phyloP scores from a whole-genome alignment of 108 stramenopile species.

The Epipyxis sp. region DNA sequence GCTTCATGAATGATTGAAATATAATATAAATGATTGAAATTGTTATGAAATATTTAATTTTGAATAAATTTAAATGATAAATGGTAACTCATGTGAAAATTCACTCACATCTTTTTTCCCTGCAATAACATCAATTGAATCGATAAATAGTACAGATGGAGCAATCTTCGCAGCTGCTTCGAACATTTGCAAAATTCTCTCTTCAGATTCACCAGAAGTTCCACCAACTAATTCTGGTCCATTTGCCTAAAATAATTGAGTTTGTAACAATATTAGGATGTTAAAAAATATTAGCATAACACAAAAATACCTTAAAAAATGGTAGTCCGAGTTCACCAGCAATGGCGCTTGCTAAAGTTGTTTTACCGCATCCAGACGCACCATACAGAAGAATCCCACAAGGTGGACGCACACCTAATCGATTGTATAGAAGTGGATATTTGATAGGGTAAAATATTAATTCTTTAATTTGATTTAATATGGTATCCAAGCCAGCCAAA shows the following conservation, averaged over 20 bases:
- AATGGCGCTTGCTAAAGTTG: conserved; percentile 83
- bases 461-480: conserved; percentile 48
- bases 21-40: neutral
- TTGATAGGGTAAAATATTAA: conserved; percentile 74
- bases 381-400: conserved; percentile 95
- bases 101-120: conserved; percentile 48
- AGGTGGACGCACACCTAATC: conserved; percentile 94
- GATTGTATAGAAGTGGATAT: conserved; percentile 87
- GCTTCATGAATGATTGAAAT: no score
- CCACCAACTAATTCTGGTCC: conserved; percentile 95
- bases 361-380: conserved; percentile 96
- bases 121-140: conserved; percentile 62
- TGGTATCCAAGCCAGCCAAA: conserved; percentile 44
- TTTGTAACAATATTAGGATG: conserved; percentile 62
- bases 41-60: neutral
- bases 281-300: neutral
- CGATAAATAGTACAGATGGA: conserved; percentile 61
- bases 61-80: neutral
- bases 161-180: conserved; percentile 68
- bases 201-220: conserved; percentile 88
- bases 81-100: neutral
- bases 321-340: conserved; percentile 50
- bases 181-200: conserved; percentile 83
- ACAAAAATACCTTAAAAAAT: conserved; percentile 40
- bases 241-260: no score